Percentiles rank a stretch among this genome's conserved stretches.
Conservation (phyloP, 306 rosid species). For the Adenanthera pavonina region DNA sequence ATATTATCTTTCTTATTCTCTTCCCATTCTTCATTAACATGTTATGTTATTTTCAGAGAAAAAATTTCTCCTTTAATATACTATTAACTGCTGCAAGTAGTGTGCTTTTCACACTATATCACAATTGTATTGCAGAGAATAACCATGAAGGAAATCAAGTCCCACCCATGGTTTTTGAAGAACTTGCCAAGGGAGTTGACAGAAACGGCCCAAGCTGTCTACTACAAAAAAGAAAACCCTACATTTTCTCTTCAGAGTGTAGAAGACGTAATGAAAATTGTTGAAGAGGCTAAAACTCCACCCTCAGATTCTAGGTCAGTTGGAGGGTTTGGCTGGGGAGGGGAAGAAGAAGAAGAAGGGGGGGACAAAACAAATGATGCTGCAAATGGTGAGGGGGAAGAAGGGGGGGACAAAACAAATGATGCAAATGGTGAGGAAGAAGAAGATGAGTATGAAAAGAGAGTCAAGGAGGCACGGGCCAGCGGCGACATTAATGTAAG, state of each 20-base stretch:
- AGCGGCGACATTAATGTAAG: conserved; percentile 46
- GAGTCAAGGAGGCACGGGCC: conserved; percentile 53
- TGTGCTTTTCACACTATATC: conserved; percentile 16
- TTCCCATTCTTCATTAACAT: not conserved
- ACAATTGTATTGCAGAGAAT: conserved; percentile 54
- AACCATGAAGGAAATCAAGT: conserved; percentile 62
- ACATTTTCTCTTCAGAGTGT: conserved; percentile 53
- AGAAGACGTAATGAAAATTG: conserved; percentile 64
- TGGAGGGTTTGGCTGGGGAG: conserved; percentile 56
- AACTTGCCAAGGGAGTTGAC: conserved; percentile 67
- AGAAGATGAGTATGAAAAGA: conserved; percentile 58
- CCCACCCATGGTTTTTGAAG: conserved; percentile 67
- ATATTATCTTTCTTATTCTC: not conserved
- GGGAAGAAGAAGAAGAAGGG: conserved; percentile 47
- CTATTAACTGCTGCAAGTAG: conserved; percentile 9
- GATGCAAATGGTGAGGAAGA: conserved; percentile 39
- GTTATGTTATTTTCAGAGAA: not conserved
- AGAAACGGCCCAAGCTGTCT: conserved; percentile 50
- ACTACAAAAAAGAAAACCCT: conserved; percentile 54
- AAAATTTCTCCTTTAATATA: not conserved
- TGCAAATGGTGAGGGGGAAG: conserved; percentile 11
- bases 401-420: conserved; percentile 24
- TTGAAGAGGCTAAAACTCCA: conserved; percentile 57
- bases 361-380: conserved; percentile 32
- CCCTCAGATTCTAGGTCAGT: conserved; percentile 46